Conservation (phyloP, 495 filamentous ascomycete species). For the Thozetella sp. region DNA sequence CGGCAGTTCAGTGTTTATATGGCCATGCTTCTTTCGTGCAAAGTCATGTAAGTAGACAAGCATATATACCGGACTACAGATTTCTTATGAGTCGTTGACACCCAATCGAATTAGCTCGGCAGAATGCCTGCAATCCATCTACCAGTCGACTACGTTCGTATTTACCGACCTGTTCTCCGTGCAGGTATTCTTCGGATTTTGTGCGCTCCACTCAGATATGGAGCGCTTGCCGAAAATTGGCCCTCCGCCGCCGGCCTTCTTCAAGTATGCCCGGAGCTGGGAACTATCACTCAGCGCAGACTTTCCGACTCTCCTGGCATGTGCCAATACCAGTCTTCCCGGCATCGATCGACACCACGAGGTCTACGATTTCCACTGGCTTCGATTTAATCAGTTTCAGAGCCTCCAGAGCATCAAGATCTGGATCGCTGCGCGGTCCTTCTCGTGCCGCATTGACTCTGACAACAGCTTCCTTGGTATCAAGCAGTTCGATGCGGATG, state of each 20-base stretch:
- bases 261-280: neutral
- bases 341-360: neutral
- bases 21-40: neutral
- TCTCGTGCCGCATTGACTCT: neutral
- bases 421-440: neutral
- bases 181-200: neutral
- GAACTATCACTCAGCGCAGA: neutral
- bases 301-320: neutral
- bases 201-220: neutral
- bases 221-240: neutral
- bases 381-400: neutral
- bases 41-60: neutral
- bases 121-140: constrained; percentile 1
- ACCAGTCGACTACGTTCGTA: neutral
- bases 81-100: neutral
- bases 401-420: neutral
- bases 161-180: neutral
- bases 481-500: neutral
- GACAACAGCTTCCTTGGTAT: neutral
- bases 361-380: neutral
- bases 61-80: neutral
- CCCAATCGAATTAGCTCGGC: neutral
- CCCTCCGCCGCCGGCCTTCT: neutral
- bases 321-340: neutral
- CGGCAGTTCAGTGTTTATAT: neutral